These are phyloP conservation scores for Barnettozyma botsteinii DNA, from an alignment of 805 yeast genomes.

Conservation along the genomic window DNA sequence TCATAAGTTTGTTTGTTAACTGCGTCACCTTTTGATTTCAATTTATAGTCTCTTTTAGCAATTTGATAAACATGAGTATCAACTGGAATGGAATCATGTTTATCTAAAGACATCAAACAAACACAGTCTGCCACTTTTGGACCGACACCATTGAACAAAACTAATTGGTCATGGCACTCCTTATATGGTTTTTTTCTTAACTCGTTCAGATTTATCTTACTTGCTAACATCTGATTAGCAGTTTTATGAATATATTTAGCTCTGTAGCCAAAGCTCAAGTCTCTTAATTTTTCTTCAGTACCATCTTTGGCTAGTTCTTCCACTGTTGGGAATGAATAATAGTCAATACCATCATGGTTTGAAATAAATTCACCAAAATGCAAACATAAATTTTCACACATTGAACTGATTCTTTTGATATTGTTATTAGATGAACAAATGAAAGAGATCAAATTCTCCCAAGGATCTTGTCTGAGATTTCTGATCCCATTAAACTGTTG, in stretches of 20 bases:
- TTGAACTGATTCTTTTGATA: conserved; percentile 84
- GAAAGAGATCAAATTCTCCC: conserved; percentile 89
- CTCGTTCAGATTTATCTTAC: conserved; percentile 31
- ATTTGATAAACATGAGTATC: conserved; percentile 94
- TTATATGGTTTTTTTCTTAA: conserved; percentile 44
- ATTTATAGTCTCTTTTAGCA: conserved; percentile 74
- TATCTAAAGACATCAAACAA: conserved; percentile 82
- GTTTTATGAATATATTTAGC: conserved; percentile 84
- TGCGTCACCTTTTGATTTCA: conserved; percentile 31
- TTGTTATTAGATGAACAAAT: conserved; percentile 96
- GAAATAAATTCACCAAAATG: conserved; percentile 63
- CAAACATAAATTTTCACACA: conserved; percentile 76
- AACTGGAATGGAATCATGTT: conserved; percentile 85
- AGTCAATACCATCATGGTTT: conserved; percentile 45
- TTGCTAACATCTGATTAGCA: conserved; percentile 39
- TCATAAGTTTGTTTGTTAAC: conserved; percentile 28
- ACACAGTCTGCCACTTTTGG: conserved; percentile 98
- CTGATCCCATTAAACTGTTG: conserved; percentile 61
- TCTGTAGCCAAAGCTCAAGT: conserved; percentile 76
- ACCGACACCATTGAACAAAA: conserved; percentile 81
- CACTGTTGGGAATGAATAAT: conserved; percentile 74
- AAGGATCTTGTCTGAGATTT: conserved; percentile 88
- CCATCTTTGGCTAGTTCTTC: conserved; percentile 35
- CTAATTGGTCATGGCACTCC: conserved; percentile 51
- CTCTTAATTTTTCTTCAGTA: conserved; percentile 41